These are phyloP conservation scores for Colletotrichum chlorophyti DNA, from an alignment of 2,329 filamentous ascomycete species.

Conservation along the genomic window DNA sequence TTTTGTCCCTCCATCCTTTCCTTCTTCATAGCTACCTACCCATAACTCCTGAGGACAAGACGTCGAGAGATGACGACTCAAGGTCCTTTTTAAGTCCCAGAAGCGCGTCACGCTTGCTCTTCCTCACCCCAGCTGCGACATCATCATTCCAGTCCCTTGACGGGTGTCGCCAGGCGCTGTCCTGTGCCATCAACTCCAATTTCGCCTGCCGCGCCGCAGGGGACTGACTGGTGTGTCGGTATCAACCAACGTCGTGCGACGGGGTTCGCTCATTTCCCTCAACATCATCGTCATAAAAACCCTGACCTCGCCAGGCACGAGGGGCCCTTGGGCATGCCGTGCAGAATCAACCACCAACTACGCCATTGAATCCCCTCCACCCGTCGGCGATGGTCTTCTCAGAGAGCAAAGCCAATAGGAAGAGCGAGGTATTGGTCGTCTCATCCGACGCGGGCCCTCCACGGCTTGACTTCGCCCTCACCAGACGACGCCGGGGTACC, in stretches of 20 bases:
- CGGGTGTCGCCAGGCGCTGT: slow-evolving; percentile 9
- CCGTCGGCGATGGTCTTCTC: slow-evolving; percentile 9
- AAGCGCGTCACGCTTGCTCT: neutral
- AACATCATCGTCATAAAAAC: slow-evolving; percentile 1
- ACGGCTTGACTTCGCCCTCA: slow-evolving; percentile 22
- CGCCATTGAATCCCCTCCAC: neutral
- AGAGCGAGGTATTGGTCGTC: slow-evolving; percentile 25
- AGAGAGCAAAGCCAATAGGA: neutral
- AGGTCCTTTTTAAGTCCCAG: neutral
- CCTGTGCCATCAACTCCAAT: neutral
- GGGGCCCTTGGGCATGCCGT: slow-evolving; percentile 9
- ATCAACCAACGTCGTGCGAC: slow-evolving; percentile 4
- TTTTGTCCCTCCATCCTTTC: neutral
- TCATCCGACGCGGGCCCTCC: slow-evolving; percentile 24
- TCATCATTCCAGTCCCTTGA: neutral
- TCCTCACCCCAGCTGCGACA: neutral
- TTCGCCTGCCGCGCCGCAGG: slow-evolving; percentile 11
- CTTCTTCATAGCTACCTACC: neutral
- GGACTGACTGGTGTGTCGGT: neutral
- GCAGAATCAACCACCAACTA: neutral
- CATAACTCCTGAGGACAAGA: too few relatives aligned
- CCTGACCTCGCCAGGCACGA: neutral
- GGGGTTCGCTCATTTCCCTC: too few relatives aligned
- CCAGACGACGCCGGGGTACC: slow-evolving; percentile 14
- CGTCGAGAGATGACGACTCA: neutral